Conservation (phyloP, 352 stramenopile species). For the Pythium phragmitis region DNA sequence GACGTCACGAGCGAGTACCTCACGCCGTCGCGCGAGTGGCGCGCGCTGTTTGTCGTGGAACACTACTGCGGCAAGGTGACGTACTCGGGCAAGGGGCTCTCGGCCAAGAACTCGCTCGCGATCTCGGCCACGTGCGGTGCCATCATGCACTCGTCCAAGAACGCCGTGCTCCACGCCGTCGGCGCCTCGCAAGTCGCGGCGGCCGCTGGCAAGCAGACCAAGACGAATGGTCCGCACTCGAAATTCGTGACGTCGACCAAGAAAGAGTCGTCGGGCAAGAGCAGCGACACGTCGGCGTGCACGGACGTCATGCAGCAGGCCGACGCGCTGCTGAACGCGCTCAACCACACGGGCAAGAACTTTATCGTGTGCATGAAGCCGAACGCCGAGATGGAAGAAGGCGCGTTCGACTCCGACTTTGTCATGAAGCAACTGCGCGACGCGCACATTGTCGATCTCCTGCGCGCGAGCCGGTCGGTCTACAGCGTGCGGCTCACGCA, state of each 20-base stretch:
- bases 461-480: slow-evolving; percentile 68
- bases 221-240: slow-evolving; percentile 24
- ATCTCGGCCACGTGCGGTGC: slow-evolving; percentile 79
- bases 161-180: slow-evolving; percentile 68
- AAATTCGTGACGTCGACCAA: slow-evolving; percentile 36
- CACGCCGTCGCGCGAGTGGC: slow-evolving; percentile 71
- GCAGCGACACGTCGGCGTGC: slow-evolving; percentile 41
- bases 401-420: slow-evolving; percentile 62
- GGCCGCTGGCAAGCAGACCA: slow-evolving; percentile 41
- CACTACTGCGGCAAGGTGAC: slow-evolving; percentile 73
- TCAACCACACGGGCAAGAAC: slow-evolving; percentile 78
- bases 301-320: slow-evolving; percentile 67
- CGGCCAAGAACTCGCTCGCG: slow-evolving; percentile 63
- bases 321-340: slow-evolving; percentile 60
- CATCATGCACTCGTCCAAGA: slow-evolving; percentile 86
- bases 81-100: slow-evolving; percentile 73
- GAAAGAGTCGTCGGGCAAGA: slow-evolving; percentile 14
- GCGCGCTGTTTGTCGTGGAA: slow-evolving; percentile 70
- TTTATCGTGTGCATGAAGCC: slow-evolving; percentile 85
- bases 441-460: slow-evolving; percentile 69
- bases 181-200: slow-evolving; percentile 63
- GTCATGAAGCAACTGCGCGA: slow-evolving; percentile 74
- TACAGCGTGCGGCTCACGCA: slow-evolving; percentile 77
- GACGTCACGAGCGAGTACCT: slow-evolving; percentile 63
- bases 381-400: slow-evolving; percentile 59